Percentiles rank a stretch among this genome's conserved stretches.
Conservation (phyloP, 257 asterid species). For the Solanum piurae region DNA sequence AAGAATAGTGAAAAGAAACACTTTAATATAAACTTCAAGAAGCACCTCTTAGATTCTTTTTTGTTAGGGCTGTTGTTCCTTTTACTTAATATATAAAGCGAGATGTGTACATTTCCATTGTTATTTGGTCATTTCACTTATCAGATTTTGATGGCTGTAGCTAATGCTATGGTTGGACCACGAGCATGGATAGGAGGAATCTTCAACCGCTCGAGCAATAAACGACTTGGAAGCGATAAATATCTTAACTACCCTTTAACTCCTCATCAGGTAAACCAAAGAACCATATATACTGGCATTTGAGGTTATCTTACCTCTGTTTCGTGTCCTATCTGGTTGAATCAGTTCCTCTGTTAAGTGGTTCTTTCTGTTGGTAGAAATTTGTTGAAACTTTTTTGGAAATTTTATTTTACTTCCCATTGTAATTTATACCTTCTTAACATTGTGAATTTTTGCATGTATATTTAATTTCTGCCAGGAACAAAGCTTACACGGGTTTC, state of each 20-base stretch:
- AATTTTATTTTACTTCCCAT: not conserved
- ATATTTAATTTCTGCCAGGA: slow-evolving; percentile 40
- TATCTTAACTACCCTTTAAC: slow-evolving; percentile 36
- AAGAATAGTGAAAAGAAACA: not conserved
- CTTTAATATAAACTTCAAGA: not conserved
- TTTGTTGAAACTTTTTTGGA: not conserved
- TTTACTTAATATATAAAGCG: not conserved
- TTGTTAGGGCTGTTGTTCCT: not conserved
- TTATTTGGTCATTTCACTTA: not conserved
- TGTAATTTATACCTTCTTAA: not conserved
- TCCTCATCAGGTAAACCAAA: slow-evolving; percentile 51
- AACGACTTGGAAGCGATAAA: slow-evolving; percentile 50
- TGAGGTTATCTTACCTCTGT: not conserved
- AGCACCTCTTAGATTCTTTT: not conserved
- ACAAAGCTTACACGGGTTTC: slow-evolving; percentile 58
- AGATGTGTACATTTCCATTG: not conserved
- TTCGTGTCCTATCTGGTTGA: not conserved
- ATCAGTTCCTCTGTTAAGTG: not conserved
- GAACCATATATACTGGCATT: not conserved
- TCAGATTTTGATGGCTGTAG: slow-evolving; percentile 22
- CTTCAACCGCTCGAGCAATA: slow-evolving; percentile 51
- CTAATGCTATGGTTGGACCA: slow-evolving; percentile 99
- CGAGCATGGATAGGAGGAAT: slow-evolving; percentile 94
- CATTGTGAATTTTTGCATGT: not conserved
- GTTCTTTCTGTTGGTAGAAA: not conserved